Evolutionary conservation across 148 eudicot genomes (phyloP), one percentile per base, ranked within the genome.

Genomic region (Rhododendron williamsianum): DNA sequence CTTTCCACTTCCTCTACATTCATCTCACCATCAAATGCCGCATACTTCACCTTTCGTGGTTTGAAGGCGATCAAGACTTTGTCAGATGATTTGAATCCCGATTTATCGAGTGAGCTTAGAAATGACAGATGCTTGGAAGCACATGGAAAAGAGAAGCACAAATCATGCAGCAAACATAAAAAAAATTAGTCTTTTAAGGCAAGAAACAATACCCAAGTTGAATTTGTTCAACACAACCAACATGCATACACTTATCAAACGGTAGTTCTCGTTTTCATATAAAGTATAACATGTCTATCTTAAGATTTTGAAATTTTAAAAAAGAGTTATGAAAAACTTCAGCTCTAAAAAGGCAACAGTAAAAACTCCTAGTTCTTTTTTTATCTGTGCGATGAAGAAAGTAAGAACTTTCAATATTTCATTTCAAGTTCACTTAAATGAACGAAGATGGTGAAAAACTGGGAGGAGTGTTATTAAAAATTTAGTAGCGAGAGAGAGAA

Each of bases 31-130:
- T 83, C 78, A 51, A 84, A 91, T 2, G 88, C 87, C 5, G 98
- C 94, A 83, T 91, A 95, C 91, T 90, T 95, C 48, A 89, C 92
- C 89, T 82, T 95, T 27, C 92, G 90, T 1, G 98, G 98, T 83
- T 96, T 96, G 90, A 93, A 96, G 9, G 99, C 99, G 45, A 96
- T 33, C 88, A 96, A 85, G 81, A 95, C 88, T 77, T 84, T 84
- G 60, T 93, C 91, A 3, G 78, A 73, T 56, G 98, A 94, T 78
- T 89, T 93, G 87, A 92, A 94, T 60, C 92, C 93, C 1, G 92
- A 86, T 87, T 90, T 94, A 73, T 94, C 94, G 19, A 95, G 89
- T 8, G 95, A 89, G 43, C 90, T 87, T 60, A 96, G 41, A 51
- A 96, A 96, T 6, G 92, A 85, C 25, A 90, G 90, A 78, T 96